phyloP scores from a whole-genome alignment of 2,329 filamentous ascomycete species.

The Podosphaera fusca region DNA sequence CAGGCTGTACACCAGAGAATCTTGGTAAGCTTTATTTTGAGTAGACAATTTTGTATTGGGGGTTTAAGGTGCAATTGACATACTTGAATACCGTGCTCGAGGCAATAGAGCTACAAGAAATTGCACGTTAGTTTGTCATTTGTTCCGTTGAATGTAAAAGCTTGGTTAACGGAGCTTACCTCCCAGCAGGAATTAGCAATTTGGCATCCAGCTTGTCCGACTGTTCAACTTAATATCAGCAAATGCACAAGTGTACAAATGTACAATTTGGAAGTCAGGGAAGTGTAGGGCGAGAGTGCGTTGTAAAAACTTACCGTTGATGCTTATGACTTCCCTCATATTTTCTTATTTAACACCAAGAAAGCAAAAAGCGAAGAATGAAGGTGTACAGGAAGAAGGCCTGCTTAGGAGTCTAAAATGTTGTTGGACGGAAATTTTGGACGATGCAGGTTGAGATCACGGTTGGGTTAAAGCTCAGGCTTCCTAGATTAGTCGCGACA shows the following conservation, averaged over 20 bases:
- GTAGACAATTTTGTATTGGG: not conserved
- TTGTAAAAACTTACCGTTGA: constrained; percentile 52
- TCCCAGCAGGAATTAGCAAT: constrained; percentile 99
- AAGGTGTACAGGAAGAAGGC: constrained; percentile 7
- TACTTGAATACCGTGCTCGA: constrained; percentile 99
- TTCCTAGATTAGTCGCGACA: not conserved
- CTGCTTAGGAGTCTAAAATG: not conserved
- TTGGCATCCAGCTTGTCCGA: constrained; percentile 99
- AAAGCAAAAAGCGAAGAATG: constrained; percentile 5
- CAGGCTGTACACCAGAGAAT: constrained; percentile 38
- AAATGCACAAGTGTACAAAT: constrained; percentile 9
- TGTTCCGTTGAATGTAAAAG: constrained; percentile 1
- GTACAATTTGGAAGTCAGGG: constrained; percentile 7
- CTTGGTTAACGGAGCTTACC: constrained; percentile 37
- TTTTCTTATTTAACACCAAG: constrained; percentile 19
- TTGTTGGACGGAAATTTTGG: not conserved
- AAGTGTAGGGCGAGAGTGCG: constrained; percentile 20
- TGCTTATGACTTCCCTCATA: constrained; percentile 98
- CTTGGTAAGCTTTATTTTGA: not conserved
- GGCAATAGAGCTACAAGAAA: constrained; percentile 72
- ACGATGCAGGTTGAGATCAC: not conserved
- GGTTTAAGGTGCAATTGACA: constrained; percentile 16
- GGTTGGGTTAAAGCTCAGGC: not conserved
- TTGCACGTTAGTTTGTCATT: constrained; percentile 8
- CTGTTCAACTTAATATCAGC: constrained; percentile 25